phyloP scores from a whole-genome alignment of 768 basidiomycete species.

The Podaxis rugospora region DNA sequence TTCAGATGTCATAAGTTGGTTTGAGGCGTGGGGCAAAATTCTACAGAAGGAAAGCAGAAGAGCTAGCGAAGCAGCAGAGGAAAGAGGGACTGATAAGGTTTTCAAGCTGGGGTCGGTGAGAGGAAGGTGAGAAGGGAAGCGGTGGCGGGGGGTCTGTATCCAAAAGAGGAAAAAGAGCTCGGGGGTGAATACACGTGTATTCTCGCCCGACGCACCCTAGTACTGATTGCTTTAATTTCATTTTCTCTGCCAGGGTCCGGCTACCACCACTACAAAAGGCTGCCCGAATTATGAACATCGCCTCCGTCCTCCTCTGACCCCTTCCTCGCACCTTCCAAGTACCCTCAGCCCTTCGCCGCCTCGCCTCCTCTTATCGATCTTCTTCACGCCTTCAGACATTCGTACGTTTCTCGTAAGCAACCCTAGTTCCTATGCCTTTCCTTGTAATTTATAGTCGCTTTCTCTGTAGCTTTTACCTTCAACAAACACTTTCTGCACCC shows the following conservation, averaged over 20 bases:
- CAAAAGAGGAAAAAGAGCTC: conserved; percentile 29
- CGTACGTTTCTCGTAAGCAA: conserved; percentile 11
- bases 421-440: conserved; percentile 8
- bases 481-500: conserved; percentile 9
- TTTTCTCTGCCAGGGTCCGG: conserved; percentile 47
- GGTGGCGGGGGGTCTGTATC: conserved; percentile 19
- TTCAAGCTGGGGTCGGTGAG: neutral
- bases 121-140: conserved; percentile 5
- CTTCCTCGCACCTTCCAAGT: conserved; percentile 22
- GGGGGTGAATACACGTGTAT: conserved; percentile 76
- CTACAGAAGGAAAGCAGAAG: neutral
- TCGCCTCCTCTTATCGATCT: conserved; percentile 23
- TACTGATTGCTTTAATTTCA: conserved; percentile 44
- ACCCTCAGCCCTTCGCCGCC: conserved; percentile 17
- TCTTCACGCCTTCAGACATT: conserved; percentile 4
- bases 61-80: neutral
- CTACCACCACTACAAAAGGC: conserved; percentile 42
- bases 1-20: neutral
- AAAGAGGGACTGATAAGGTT: neutral
- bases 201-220: conserved; percentile 54
- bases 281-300: conserved; percentile 23
- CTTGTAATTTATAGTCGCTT: conserved; percentile 10
- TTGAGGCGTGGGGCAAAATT: neutral
- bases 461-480: conserved; percentile 6
- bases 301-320: conserved; percentile 21